Percentiles rank a stretch among this genome's conserved stretches.
phyloP scores from a whole-genome alignment of 495 filamentous ascomycete species.

The Mytilinidion resinicola region DNA sequence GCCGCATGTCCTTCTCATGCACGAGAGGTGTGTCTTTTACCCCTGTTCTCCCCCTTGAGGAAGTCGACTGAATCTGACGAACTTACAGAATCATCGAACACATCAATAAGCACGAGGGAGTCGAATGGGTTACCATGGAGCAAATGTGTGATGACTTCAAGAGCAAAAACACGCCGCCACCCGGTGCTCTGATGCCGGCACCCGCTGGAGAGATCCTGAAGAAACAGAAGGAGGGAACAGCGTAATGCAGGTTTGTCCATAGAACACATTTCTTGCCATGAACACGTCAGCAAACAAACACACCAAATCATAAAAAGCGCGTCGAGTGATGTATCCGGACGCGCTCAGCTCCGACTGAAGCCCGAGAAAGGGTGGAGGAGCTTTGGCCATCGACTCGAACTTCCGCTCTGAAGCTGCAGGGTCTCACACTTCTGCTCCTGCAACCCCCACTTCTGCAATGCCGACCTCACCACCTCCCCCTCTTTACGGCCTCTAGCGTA shows the following conservation, averaged over 20 bases:
- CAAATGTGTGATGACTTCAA: conserved; percentile 55
- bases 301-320: no score
- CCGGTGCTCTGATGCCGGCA: conserved; percentile 63
- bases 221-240: conserved; percentile 32
- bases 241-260: background rate
- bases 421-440: no score
- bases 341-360: no score
- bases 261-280: no score
- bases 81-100: conserved; percentile 40
- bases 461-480: no score
- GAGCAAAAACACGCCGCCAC: conserved; percentile 57
- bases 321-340: no score
- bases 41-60: conserved; percentile 22
- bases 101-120: conserved; percentile 48
- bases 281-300: no score
- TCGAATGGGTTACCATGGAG: conserved; percentile 51
- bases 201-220: conserved; percentile 50
- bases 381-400: no score
- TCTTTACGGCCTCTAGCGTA: no score
- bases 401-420: no score
- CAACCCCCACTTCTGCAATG: no score
- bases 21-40: conserved; percentile 40
- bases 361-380: no score
- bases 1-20: conserved; percentile 54
- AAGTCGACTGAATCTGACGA: background rate